Evolutionary conservation across 139 green algal species (phyloP), one percentile per base, ranked within the genome.

Genomic region (Chlorella sp.): DNA sequence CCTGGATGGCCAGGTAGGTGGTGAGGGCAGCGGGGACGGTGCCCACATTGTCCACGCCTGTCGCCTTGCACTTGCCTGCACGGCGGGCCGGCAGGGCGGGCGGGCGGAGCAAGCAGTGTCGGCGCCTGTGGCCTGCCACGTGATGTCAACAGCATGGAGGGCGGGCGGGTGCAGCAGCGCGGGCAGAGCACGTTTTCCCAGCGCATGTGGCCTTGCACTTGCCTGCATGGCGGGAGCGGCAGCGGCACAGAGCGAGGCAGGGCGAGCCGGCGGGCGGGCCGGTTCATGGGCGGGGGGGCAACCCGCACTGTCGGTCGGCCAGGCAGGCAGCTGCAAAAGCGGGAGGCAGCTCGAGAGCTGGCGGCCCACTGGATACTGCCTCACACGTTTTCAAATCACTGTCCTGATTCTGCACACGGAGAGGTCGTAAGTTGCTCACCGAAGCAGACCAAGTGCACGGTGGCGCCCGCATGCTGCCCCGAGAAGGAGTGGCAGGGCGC

Each of bases 11-110:
- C 21, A 99, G 93, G 93, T 98, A 99, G 5, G 97, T 93, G 34
- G 93, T 94, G 1, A 99, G 89, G 0, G 96, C 93, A 1, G 97
- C 97, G n/a, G 96, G 94, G 2, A 97, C 96, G 1, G 97, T 99
- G 75, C 97, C 97, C 30, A 99, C 94, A 91, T 97, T 96, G 94
- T 98, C 96, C n/a, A 99, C 96, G 2, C 92, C 93, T 39, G 95
- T 92, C 36, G 92, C 88, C 15, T 68, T 32, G 89, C 93, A 95
- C 81, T 94, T 96, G 42, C 93, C 92, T 94, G 88, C 69, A 87
- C 5, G 30, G 11, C 87, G n/a, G 61, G 37, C 5, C 24, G 18
- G n/a, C n/a, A n/a, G n/a, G n/a, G n/a, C n/a, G n/a, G n/a, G n/a
- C n/a, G n/a, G n/a, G n/a, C n/a, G n/a, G n/a, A n/a, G n/a, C n/a